Base-by-base conservation (phyloP, 2,329 filamentous ascomycete genomes). In the Botrytis pseudocinerea region DNA sequence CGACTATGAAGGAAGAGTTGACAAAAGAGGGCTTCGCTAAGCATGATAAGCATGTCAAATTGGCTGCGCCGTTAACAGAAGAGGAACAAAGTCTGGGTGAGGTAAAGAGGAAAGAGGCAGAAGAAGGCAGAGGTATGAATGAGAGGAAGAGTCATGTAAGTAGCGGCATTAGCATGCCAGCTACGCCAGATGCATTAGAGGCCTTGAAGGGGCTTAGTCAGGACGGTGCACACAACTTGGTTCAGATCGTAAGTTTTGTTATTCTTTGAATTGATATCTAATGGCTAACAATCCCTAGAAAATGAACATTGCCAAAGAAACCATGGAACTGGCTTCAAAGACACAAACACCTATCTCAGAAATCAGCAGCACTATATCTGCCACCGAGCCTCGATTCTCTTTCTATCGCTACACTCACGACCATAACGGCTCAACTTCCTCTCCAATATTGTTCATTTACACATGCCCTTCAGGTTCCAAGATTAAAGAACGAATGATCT, bases 401-500 rank as follows among this genome's bases (percentile, higher is more conserved):
- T 94, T 96, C 81, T 96, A 91, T 85, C 87, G 90, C 42, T 92
- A 90, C 81, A 84, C 82, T 20, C 87, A 91, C 79, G 86, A 87
- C 60, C 83, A 89, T 75, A 83, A 84, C 46, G 89, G 88, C 35
- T 76, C 80, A 63, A 82, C 87, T 74, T 83, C 85, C 70, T 87
- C 85, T 72, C 89, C 90, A 4, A 84, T 95, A 65, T 85, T 95
- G 9, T 96, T 96, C 84, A 90, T 96, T 80, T 95, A 94, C 83
- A 95, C 93, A 9, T 94, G 92, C 81, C 93, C 93, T 0, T 84
- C 88, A 0, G 89, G 87, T 70, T 93, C 90, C 83, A 85, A 88
- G 70, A 92, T 96, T 84, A 95, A 93, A 84, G 91, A 92, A 83
- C 87, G 93, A 76, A 97, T 97, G 93, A 83, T 96, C 79, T 96